Conservation (phyloP, 345 rosid species). For the Microthlaspi erraticum region DNA sequence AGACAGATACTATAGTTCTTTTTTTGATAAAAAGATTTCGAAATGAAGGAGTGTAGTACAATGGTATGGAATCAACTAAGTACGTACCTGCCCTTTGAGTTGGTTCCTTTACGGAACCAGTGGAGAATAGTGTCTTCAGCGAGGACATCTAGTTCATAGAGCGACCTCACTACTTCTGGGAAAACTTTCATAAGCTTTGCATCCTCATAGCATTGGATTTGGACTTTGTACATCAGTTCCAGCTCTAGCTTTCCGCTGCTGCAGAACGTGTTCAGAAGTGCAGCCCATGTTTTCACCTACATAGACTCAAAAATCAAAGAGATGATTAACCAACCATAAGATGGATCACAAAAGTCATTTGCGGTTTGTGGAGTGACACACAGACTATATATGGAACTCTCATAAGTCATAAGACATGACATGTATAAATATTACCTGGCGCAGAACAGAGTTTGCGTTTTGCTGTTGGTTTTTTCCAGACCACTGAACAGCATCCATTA, state of each 20-base stretch:
- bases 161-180: constrained; percentile 84
- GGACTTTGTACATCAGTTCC: constrained; percentile 92
- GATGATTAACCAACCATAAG: too few species aligned
- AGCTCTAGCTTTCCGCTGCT: constrained; percentile 85
- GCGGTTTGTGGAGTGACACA: not conserved
- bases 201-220: constrained; percentile 98
- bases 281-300: constrained; percentile 95
- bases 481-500: constrained; percentile 99
- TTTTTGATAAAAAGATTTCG: not conserved
- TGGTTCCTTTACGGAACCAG: constrained; percentile 92
- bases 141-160: constrained; percentile 95
- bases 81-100: constrained; percentile 80
- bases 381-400: not conserved
- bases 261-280: constrained; percentile 76
- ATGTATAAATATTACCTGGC: constrained; percentile 58
- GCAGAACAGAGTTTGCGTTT: constrained; percentile 82
- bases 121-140: constrained; percentile 90
- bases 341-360: not conserved
- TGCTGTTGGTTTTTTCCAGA: constrained; percentile 99
- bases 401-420: not conserved
- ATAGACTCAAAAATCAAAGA: not conserved
- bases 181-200: constrained; percentile 97
- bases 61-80: not conserved
- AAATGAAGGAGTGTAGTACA: not conserved
- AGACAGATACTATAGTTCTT: too few species aligned